Evolutionary conservation across 1,139 yeast species (phyloP), one percentile per base, ranked within the genome.

Genomic region (Sugiyamaella neomexicana): DNA sequence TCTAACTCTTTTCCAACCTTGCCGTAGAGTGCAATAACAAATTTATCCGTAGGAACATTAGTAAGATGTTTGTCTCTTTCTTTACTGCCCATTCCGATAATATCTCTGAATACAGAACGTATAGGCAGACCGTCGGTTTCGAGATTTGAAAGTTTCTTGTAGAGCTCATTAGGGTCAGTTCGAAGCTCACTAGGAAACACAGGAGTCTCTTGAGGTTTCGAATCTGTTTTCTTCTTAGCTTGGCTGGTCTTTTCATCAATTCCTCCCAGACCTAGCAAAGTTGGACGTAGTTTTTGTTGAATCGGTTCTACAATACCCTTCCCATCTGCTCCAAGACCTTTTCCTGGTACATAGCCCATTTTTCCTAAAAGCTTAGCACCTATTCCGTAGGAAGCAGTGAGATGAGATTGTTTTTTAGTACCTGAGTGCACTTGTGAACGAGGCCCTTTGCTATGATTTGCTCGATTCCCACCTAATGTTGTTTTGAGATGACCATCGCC

Each of bases 281-380:
- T 87, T 0, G 89, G 89, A 42, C 95, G 72, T 42, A 80, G 67
- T 57, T 79, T 77, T 8, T 89, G 86, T 58, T 86, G 85, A 9
- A 93, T 83, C 0, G 98, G 98, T 16, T 79, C 80, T 0, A 80
- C 78, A 1, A 89, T 89, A 40, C 99, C 99, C 51, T 78, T 77
- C 1, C 84, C 82, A 20, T 76, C 71, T 3, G 74, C 71, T 0
- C 99, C 99, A 20, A 93, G 77, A 0, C 98, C 98, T 60, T 80
- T 75, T 0, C 99, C 99, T 43, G 80, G 80, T 13, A 78, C 77
- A 68, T 89, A 91, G 0, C 99, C 99, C 98, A 93, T 91, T 62
- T 83, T 80, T 65, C 82, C 77, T 75, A 93, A 70, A 51, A 93
- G 73, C 52, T 79, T 73, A 1, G 97, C 97, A 36, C 98, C 99